Percentiles rank a stretch among this genome's conserved stretches.
Evolutionary conservation across 1,284 basidiomycete genomes (phyloP).

Genomic region (Heterobasidion parviporum): DNA sequence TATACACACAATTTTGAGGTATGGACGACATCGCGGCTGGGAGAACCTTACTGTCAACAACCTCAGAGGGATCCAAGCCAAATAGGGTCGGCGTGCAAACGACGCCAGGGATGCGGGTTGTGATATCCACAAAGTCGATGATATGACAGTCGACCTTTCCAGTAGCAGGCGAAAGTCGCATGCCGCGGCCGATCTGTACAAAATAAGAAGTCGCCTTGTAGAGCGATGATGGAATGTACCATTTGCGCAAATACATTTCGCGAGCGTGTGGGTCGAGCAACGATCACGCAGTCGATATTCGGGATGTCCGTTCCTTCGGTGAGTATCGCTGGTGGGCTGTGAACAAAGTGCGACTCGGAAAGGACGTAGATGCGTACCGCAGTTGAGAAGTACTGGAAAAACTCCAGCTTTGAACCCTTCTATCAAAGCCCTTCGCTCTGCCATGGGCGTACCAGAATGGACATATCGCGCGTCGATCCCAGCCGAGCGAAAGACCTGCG

Average conservation of each 20-base stretch:
- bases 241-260: slow-evolving; percentile 90
- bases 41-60: slow-evolving; percentile 49
- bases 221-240: slow-evolving; percentile 37
- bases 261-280: slow-evolving; percentile 84
- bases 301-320: slow-evolving; percentile 91
- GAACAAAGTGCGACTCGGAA: neutral
- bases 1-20: slow-evolving; percentile 16
- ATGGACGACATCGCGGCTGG: slow-evolving; percentile 1
- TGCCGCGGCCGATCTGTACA: slow-evolving; percentile 81
- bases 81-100: slow-evolving; percentile 81
- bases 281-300: slow-evolving; percentile 85
- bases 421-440: slow-evolving; percentile 62
- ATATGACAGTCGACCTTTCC: slow-evolving; percentile 84
- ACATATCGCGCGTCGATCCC: slow-evolving; percentile 87
- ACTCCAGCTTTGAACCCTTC: slow-evolving; percentile 61
- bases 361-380: slow-evolving; percentile 43
- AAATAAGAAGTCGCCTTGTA: neutral
- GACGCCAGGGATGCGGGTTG: slow-evolving; percentile 62
- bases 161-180: slow-evolving; percentile 77
- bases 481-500: slow-evolving; percentile 62
- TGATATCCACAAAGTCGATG: slow-evolving; percentile 87
- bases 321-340: slow-evolving; percentile 56
- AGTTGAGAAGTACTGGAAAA: slow-evolving; percentile 90
- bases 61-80: slow-evolving; percentile 71
- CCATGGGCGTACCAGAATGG: slow-evolving; percentile 61